These are phyloP conservation scores for Nitzschia sp. DNA, from an alignment of 108 stramenopile genomes.

Conservation along the genomic window DNA sequence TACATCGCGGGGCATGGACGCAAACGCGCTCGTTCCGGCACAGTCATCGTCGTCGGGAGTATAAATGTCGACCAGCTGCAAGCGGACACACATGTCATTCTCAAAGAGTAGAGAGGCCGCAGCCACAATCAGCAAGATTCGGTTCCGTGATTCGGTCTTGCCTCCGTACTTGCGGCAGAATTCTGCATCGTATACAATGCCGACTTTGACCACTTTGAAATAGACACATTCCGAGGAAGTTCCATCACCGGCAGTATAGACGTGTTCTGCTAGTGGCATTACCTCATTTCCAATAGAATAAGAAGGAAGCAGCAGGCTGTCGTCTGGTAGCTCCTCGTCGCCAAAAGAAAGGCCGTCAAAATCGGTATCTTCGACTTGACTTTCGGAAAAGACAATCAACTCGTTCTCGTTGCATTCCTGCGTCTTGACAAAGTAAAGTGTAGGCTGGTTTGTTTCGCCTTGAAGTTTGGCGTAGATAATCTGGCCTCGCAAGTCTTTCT, in stretches of 20 bases:
- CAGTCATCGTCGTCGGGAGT: constrained; percentile 16
- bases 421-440: constrained; percentile 1
- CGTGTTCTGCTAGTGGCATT: not conserved
- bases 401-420: constrained; percentile 13
- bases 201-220: constrained; percentile 21
- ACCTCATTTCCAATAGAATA: not conserved
- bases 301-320: not conserved
- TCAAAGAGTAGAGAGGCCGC: constrained; percentile 16
- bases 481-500: constrained; percentile 5
- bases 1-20: not conserved
- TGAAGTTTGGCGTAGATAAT: constrained; percentile 5
- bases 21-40: not conserved
- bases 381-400: not conserved
- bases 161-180: constrained; percentile 17
- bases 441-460: no score
- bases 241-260: not conserved
- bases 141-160: not conserved
- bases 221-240: constrained; percentile 2
- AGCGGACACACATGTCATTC: constrained; percentile 21
- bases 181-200: constrained; percentile 17
- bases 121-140: constrained; percentile 16
- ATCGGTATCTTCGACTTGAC: not conserved
- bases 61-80: constrained; percentile 19
- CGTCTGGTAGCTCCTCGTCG: constrained; percentile 87
- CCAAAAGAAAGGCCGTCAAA: constrained; percentile 62